A percentile compares a stretch with the other conserved stretches of the same genome.
Conservation (phyloP, 2,329 filamentous ascomycete genomes). For the Talaromyces marneffei region DNA sequence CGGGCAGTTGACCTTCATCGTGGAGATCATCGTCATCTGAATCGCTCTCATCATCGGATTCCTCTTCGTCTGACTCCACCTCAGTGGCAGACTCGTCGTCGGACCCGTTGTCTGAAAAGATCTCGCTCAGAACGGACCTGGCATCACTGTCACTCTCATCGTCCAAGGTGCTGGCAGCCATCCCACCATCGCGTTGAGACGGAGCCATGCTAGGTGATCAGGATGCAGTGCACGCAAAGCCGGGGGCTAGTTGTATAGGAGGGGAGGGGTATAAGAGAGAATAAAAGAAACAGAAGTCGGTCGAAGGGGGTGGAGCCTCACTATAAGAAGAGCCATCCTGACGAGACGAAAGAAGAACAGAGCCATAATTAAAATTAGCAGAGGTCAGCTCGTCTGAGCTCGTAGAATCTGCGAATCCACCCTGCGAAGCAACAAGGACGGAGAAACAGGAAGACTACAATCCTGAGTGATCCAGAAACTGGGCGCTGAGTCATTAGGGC, state of each 20-base stretch:
- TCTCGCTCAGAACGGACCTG: constrained; percentile 15
- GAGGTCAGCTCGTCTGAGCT: too few relatives aligned
- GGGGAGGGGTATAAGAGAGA: neutral
- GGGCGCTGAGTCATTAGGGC: neutral
- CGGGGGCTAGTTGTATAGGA: neutral
- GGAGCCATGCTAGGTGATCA: neutral
- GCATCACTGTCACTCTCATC: constrained; percentile 21
- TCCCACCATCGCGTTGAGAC: neutral
- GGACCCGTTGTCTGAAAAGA: too few relatives aligned
- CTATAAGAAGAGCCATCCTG: neutral
- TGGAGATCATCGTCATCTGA: constrained; percentile 16
- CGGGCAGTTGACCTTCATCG: neutral
- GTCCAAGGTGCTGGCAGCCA: neutral
- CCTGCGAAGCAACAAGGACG: neutral
- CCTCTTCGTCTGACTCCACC: neutral
- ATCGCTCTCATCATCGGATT: constrained; percentile 15
- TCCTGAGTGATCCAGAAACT: neutral
- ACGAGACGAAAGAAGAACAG: too few relatives aligned
- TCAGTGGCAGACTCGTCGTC: neutral
- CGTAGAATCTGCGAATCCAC: too few relatives aligned
- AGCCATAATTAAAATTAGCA: too few relatives aligned
- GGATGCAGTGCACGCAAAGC: neutral
- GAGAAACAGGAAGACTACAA: neutral
- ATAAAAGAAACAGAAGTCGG: neutral
- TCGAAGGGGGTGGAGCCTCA: neutral